Conservation (phyloP, 257 asterid species). For the Leptodermis oblonga region DNA sequence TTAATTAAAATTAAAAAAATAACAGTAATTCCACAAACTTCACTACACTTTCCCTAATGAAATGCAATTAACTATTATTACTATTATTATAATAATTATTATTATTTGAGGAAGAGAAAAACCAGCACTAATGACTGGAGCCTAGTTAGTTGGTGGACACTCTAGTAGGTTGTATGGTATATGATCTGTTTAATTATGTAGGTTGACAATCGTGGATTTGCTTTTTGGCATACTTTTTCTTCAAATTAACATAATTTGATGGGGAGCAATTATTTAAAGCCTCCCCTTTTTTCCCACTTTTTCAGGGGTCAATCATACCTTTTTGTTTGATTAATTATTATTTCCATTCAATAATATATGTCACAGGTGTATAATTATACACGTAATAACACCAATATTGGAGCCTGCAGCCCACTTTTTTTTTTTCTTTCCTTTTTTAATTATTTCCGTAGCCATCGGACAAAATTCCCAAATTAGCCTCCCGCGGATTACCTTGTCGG, state of each 20-base stretch:
- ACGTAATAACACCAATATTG: slow-evolving; percentile 17
- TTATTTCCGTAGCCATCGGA: neutral
- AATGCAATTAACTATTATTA: neutral
- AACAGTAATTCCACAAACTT: too few relatives aligned
- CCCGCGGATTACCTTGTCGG: neutral
- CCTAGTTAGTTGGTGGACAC: slow-evolving; percentile 6
- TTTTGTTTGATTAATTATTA: slow-evolving; percentile 13
- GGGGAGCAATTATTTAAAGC: slow-evolving; percentile 18
- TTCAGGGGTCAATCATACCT: slow-evolving; percentile 22
- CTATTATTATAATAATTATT: too few relatives aligned
- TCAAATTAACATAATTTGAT: slow-evolving; percentile 13
- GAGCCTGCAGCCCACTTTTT: slow-evolving; percentile 1
- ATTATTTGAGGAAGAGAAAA: too few relatives aligned
- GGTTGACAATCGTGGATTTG: slow-evolving; percentile 26
- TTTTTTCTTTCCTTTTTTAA: too few relatives aligned
- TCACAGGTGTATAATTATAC: slow-evolving; percentile 20
- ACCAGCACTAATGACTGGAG: neutral
- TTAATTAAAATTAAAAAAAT: too few relatives aligned
- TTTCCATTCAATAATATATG: neutral
- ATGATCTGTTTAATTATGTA: slow-evolving; percentile 18
- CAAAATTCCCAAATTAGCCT: slow-evolving; percentile 9
- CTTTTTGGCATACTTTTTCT: slow-evolving; percentile 19
- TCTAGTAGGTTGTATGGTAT: slow-evolving; percentile 5
- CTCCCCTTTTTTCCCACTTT: slow-evolving; percentile 6
- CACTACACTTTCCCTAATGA: slow-evolving; percentile 4